Percentiles rank a stretch among this genome's conserved stretches.
These are phyloP conservation scores for Thalassiosira gravida DNA, from an alignment of 352 stramenopile genomes.

Conservation along the genomic window DNA sequence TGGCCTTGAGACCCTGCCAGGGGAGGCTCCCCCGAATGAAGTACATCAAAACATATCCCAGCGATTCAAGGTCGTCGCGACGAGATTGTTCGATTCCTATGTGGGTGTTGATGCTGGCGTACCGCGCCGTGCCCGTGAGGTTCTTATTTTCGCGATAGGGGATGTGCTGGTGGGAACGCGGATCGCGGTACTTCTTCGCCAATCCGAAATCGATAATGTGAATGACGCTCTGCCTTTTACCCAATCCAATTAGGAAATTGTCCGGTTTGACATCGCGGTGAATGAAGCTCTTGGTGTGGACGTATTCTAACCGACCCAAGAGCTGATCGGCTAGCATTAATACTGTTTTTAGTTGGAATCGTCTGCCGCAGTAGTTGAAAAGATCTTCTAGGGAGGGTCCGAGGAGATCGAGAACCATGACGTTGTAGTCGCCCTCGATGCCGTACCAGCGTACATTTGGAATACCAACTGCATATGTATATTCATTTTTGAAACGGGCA, in stretches of 20 bases:
- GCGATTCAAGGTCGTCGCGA: conserved; percentile 92
- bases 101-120: conserved; percentile 93
- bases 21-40: conserved; percentile 91
- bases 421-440: conserved; percentile 98
- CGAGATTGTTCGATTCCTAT: conserved; percentile 93
- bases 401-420: conserved; percentile 99
- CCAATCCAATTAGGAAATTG: conserved; percentile 94
- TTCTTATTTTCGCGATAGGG: conserved; percentile 94
- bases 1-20: conserved; percentile 94
- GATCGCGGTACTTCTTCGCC: conserved; percentile 93
- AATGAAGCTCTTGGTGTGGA: conserved; percentile 94
- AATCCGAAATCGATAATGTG: conserved; percentile 95
- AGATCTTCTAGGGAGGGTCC: conserved; percentile 94
- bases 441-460: conserved; percentile 98
- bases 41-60: conserved; percentile 94
- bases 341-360: conserved; percentile 93
- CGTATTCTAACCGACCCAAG: conserved; percentile 90
- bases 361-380: conserved; percentile 92
- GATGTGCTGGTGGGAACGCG: conserved; percentile 90
- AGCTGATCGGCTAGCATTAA: conserved; percentile 91
- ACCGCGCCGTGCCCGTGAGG: conserved; percentile 91
- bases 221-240: conserved; percentile 89
- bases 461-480: conserved; percentile 90
- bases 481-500: conserved; percentile 18
- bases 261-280: conserved; percentile 95